Base-by-base conservation (phyloP, 2,329 filamentous ascomycete species). In the Alternaria triticina region DNA sequence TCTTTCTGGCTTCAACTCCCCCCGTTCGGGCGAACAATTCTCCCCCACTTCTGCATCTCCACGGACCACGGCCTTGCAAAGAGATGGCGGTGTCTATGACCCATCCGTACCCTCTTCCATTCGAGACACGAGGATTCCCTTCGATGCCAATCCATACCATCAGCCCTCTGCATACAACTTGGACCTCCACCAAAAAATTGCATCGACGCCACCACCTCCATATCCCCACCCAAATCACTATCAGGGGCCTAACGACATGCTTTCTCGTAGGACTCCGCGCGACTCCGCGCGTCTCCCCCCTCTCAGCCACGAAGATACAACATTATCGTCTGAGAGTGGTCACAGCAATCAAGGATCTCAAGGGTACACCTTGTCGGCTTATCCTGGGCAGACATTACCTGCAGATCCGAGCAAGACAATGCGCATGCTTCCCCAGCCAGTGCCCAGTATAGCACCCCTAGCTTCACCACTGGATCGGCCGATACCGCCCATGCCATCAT, bases 291-390 rank as follows among this genome's bases (percentile, higher is more conserved):
- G 71, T 23, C 69, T 79, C 9, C 80, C 80, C 20, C 67, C 72
- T 12, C 72, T 82, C 33, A 73, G 73, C n/a, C 79, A 77, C 40
- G 78, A 81, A 54, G 79, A 81, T 44, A 80, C 79, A 4, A 80
- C 75, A 0, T 58, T 79, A 43, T 82, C 80, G n/a, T 81, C 79
- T 1, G 77, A 80, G 54, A 80, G 78, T 43, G 70, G 73, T 5
- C 70, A 74, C 20, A 75, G 68, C 54, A 67, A 65, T 6, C 70
- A 70, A 44, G 69, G 66, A 23, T 56, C 65, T n/a, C 70, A 70
- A 28, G 69, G 65, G 17, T 56, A 66, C 15, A 58, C 65, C 11
- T 57, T 61, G 12, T 43, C 65, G 7, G 27, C 52, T 17, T 69
- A 67, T 36, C 61, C 63, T 22, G 59, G 56, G 44, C 59, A 70